Percentiles rank a stretch among this genome's conserved stretches.
These are phyloP conservation scores for Oidiodendron maius DNA, from an alignment of 495 filamentous ascomycete genomes.

Conservation along the genomic window DNA sequence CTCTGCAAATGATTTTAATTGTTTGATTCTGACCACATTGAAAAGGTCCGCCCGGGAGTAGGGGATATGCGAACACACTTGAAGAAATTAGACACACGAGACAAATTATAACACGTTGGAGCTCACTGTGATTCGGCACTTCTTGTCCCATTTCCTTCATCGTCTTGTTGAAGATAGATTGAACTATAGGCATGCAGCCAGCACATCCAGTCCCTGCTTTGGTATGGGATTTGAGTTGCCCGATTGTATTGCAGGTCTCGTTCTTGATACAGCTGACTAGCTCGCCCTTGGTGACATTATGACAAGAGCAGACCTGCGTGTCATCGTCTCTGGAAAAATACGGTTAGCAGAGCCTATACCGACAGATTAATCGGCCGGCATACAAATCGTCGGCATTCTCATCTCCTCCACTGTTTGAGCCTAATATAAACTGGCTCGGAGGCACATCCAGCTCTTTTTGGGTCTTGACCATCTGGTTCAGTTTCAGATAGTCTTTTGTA, in stretches of 20 bases:
- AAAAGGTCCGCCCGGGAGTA: slow-evolving; percentile 86
- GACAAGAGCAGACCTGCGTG: slow-evolving; percentile 92
- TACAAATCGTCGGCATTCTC: slow-evolving; percentile 52
- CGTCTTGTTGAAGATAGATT: slow-evolving; percentile 87
- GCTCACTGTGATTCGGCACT: slow-evolving; percentile 83
- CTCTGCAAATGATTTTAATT: slow-evolving; percentile 65
- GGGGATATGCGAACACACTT: slow-evolving; percentile 81
- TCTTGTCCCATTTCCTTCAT: slow-evolving; percentile 89
- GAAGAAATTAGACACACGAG: too few relatives aligned
- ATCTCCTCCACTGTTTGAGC: slow-evolving; percentile 55
- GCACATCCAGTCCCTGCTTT: slow-evolving; percentile 94
- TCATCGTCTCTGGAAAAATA: too few relatives aligned
- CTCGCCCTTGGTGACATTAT: slow-evolving; percentile 91
- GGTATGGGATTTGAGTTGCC: slow-evolving; percentile 87
- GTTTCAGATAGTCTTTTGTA: slow-evolving; percentile 87
- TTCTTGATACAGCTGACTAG: slow-evolving; percentile 69
- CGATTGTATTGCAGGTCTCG: slow-evolving; percentile 74
- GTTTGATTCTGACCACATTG: slow-evolving; percentile 83
- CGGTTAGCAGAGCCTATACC: too few relatives aligned
- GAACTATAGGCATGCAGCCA: slow-evolving; percentile 89
- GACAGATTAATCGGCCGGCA: too few relatives aligned
- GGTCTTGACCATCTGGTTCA: slow-evolving; percentile 89
- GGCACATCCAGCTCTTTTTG: slow-evolving; percentile 79
- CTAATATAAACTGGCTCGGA: slow-evolving; percentile 86
- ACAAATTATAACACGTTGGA: too few relatives aligned